Conservation (phyloP, 2,329 filamentous ascomycete species). For the Phyllosticta capitalensis region DNA sequence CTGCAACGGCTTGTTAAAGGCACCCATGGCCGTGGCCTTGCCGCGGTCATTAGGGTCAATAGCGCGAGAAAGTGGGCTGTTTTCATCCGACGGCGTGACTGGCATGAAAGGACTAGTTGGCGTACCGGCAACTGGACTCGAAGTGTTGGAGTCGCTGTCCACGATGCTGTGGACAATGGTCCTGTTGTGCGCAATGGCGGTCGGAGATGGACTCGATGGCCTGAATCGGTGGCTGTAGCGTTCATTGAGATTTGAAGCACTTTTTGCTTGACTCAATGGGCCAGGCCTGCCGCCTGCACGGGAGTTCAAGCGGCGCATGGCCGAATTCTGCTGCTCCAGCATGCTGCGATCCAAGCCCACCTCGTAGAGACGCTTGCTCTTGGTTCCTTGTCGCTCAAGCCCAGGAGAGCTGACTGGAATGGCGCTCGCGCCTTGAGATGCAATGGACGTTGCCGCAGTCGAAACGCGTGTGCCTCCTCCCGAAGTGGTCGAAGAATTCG, state of each 20-base stretch:
- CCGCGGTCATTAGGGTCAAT: conserved; percentile 68
- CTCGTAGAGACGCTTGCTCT: conserved; percentile 71
- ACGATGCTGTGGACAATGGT: conserved; percentile 11
- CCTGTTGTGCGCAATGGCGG: conserved; percentile 12
- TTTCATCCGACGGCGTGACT: conserved; percentile 63
- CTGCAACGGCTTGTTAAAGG: conserved; percentile 62
- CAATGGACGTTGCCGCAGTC: conserved; percentile 78
- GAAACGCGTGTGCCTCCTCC: conserved; percentile 61
- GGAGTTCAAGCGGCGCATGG: conserved; percentile 70
- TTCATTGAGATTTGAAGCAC: conserved; percentile 39
- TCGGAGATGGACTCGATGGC: conserved; percentile 39
- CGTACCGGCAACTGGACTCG: conserved; percentile 28
- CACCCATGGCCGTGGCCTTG: conserved; percentile 67
- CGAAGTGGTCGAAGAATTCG: conserved; percentile 74
- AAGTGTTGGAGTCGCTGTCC: conserved; percentile 25
- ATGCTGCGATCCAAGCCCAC: conserved; percentile 70
- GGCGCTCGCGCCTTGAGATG: conserved; percentile 52
- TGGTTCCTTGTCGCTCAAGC: conserved; percentile 57
- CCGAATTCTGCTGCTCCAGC: conserved; percentile 69
- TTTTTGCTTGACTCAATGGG: conserved; percentile 34
- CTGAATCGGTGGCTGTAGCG: conserved; percentile 33
- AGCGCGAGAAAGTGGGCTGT: conserved; percentile 47
- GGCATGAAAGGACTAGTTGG: conserved; percentile 42
- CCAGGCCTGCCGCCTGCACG: conserved; percentile 51
- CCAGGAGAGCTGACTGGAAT: conserved; percentile 19